phyloP scores from a whole-genome alignment of 2,329 filamentous ascomycete species.

The Trichothecium sympodiale region DNA sequence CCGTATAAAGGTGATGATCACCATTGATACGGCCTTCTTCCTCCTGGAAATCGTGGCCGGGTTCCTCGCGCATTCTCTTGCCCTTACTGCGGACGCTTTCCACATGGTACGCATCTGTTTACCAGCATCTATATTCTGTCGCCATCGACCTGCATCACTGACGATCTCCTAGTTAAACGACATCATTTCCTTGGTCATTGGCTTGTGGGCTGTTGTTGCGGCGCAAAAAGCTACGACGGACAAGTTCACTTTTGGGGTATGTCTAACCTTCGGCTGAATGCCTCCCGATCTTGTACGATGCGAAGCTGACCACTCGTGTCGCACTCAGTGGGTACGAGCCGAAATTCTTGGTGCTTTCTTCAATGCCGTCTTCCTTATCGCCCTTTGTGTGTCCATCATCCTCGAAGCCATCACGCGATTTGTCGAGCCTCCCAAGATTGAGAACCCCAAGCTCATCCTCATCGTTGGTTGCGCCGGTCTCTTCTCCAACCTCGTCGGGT shows the following conservation, averaged over 20 bases:
- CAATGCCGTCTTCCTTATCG: slow-evolving; percentile 95
- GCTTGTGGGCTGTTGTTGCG: slow-evolving; percentile 88
- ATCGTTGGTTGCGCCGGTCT: slow-evolving; percentile 82
- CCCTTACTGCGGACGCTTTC: slow-evolving; percentile 91
- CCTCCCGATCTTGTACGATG: background rate
- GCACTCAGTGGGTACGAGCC: slow-evolving; percentile 81
- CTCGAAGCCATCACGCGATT: slow-evolving; percentile 90
- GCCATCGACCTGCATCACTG: slow-evolving; percentile 5
- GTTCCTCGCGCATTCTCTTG: slow-evolving; percentile 80
- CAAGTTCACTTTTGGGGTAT: slow-evolving; percentile 86
- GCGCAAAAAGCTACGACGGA: slow-evolving; percentile 78
- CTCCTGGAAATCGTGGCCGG: slow-evolving; percentile 77
- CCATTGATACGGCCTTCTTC: slow-evolving; percentile 84
- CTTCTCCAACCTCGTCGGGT: slow-evolving; percentile 76
- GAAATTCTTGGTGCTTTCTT: slow-evolving; percentile 94
- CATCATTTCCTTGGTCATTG: slow-evolving; percentile 86
- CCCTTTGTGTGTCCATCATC: slow-evolving; percentile 90
- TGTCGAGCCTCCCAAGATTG: slow-evolving; percentile 79
- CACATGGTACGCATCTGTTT: slow-evolving; percentile 63
- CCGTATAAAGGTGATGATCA: slow-evolving; percentile 86
- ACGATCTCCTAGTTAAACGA: slow-evolving; percentile 63
- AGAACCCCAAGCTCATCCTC: slow-evolving; percentile 75
- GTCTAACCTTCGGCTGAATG: slow-evolving; percentile 18
- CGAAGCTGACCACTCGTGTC: slow-evolving; percentile 10
- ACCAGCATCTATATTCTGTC: slow-evolving; percentile 1